Base-by-base conservation (phyloP, 108 stramenopile genomes). In the Licmophora abbreviata region DNA sequence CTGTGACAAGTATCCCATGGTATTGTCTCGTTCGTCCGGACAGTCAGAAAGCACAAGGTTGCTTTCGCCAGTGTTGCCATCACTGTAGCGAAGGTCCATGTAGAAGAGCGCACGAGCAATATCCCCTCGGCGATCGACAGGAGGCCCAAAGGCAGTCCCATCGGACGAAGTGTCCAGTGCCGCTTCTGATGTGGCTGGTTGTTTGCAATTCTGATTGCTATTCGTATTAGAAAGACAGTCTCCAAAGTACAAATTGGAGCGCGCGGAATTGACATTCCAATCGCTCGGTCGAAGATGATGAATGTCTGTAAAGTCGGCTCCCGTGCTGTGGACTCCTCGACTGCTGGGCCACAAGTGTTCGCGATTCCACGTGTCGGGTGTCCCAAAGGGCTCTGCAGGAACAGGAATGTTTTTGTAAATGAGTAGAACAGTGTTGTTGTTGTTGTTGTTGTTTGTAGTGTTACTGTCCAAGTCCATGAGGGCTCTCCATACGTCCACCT, bases 31-130 rank as follows among this genome's bases (percentile, higher is more conserved):
- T 3, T 40, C 38, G 44, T 76, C 75, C 10, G 53, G 28, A 2
- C 55, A 53, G 40, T 61, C 66, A 0, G 66, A 32, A 42, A 68
- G 45, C 32, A 64, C 65, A 41, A 65, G 23, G 34, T 67, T 51
- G 17, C 64, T 40, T 10, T 34, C 37, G 18, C 70, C 68, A 34
- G 22, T 30, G 20, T 46, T 61, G 36, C 71, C 61, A 15, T 29
- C 44, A 27, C 65, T 47, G 60, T 90, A 90, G 26, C 83, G 65
- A 10, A 78, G 24, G 44, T 49, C 79, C 83, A 90, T 83, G 72
- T 90, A 90, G 14, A 90, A 64, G 18, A 83, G 58, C 9, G 84
- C 73, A 29, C 88, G 64, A 4, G 88, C 83, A 32, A 90, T 65
- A 51, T 85, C 83, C 8, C 88, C 88, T n/a, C 81, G 66, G n/a